Conservation (phyloP, 2,329 filamentous ascomycete genomes). For the Botrytis tulipae region DNA sequence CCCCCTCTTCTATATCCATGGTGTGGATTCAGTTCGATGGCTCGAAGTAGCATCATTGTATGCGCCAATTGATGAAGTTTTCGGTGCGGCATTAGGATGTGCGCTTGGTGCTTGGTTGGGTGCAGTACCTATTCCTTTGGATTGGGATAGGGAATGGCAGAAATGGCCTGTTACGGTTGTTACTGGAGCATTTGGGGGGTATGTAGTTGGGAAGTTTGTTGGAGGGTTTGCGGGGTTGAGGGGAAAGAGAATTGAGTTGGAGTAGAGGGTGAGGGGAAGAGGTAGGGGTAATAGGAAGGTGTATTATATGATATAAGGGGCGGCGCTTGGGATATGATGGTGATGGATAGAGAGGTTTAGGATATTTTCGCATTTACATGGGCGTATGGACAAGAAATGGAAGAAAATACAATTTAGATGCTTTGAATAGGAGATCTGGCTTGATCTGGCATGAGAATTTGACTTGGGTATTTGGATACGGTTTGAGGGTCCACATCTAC, state of each 20-base stretch:
- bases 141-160: slow-evolving; percentile 99
- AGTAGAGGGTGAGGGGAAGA: slow-evolving; percentile 25
- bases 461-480: neutral
- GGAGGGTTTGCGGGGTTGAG: slow-evolving; percentile 44
- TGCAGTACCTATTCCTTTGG: slow-evolving; percentile 89
- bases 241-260: slow-evolving; percentile 38
- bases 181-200: slow-evolving; percentile 77
- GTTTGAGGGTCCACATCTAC: neutral
- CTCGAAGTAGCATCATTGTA: slow-evolving; percentile 63
- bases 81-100: slow-evolving; percentile 77
- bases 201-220: slow-evolving; percentile 64
- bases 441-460: neutral
- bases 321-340: neutral
- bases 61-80: slow-evolving; percentile 77
- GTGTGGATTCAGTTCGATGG: slow-evolving; percentile 72
- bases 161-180: slow-evolving; percentile 94
- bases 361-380: neutral
- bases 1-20: slow-evolving; percentile 82
- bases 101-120: slow-evolving; percentile 86
- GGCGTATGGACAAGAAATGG: slow-evolving; percentile 6
- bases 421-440: neutral
- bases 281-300: neutral
- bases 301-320: neutral
- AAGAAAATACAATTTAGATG: neutral
- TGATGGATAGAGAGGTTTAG: neutral